A percentile compares a stretch with the other conserved stretches of the same genome.
Evolutionary conservation across 331 rosid species (phyloP).

Genomic region (Acacia pycnantha): DNA sequence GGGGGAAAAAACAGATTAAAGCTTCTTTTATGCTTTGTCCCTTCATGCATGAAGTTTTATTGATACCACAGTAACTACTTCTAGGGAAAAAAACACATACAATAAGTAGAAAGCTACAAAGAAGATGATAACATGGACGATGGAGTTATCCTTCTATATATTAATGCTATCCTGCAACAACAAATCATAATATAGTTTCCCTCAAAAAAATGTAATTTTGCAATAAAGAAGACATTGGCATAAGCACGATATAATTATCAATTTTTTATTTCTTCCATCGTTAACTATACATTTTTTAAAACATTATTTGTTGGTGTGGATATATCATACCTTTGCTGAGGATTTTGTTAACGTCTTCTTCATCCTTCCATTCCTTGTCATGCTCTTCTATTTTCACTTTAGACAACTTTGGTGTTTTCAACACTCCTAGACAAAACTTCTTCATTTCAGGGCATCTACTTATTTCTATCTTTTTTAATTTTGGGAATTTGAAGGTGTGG

Average conservation of each 20-base stretch:
- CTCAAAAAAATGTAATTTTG: not conserved
- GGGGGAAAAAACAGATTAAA: too few species aligned
- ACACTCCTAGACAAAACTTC: too few species aligned
- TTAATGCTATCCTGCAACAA: not conserved
- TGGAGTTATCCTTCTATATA: not conserved
- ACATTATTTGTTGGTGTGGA: not conserved
- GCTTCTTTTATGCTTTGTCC: not conserved
- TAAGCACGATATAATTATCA: not conserved
- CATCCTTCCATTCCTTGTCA: too few species aligned
- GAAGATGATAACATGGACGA: not conserved
- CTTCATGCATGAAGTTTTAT: too few species aligned
- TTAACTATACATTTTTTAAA: not conserved
- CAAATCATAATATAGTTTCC: not conserved
- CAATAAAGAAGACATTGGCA: not conserved
- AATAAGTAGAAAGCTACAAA: not conserved
- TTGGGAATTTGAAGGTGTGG: too few species aligned
- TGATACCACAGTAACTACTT: not conserved
- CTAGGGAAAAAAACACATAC: not conserved
- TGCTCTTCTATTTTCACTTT: too few species aligned
- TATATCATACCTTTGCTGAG: not conserved
- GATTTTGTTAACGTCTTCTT: not conserved
- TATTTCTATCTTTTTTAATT: too few species aligned
- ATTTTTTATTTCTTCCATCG: not conserved
- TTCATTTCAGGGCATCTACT: too few species aligned
- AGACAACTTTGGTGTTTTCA: too few species aligned